phyloP scores from a whole-genome alignment of 225 moss, liverwort and hornwort genomes.

The Ulota crispa region DNA sequence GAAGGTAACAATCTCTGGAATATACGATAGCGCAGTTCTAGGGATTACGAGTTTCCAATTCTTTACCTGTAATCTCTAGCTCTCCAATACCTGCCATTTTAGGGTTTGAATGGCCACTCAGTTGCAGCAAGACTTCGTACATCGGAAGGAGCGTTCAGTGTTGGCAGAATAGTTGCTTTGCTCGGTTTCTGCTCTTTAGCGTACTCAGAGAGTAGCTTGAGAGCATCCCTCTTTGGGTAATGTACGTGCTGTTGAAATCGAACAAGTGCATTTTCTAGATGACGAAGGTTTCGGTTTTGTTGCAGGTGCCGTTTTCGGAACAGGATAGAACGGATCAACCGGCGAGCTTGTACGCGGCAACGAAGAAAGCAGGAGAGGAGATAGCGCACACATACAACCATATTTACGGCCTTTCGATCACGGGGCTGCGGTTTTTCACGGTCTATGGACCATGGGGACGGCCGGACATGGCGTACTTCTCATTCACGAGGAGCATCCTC shows the following conservation, averaged over 20 bases:
- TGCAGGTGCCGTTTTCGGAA: conserved; percentile 63
- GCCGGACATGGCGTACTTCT: conserved; percentile 68
- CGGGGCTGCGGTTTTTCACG: conserved; percentile 57
- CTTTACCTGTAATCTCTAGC: too few relatives aligned
- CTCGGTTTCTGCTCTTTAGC: neutral
- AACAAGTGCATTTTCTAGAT: neutral
- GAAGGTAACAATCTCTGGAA: conserved; percentile 25
- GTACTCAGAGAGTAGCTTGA: neutral
- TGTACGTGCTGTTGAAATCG: neutral
- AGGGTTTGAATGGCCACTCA: too few relatives aligned
- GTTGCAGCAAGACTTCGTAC: too few relatives aligned
- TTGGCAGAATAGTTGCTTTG: too few relatives aligned
- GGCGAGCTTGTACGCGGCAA: conserved; percentile 61
- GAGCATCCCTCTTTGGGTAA: neutral
- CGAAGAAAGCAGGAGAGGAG: conserved; percentile 64
- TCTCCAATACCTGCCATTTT: too few relatives aligned
- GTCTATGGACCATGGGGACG: conserved; percentile 65
- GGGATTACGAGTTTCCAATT: neutral
- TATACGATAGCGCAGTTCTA: neutral
- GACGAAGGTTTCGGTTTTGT: neutral
- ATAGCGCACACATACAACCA: conserved; percentile 65
- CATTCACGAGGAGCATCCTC: conserved; percentile 59
- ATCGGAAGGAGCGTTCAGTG: neutral
- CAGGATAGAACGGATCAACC: conserved; percentile 56
- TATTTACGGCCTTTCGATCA: conserved; percentile 61